Conservation (phyloP, 129 eudicot genomes). For the Lactuca sativa region DNA sequence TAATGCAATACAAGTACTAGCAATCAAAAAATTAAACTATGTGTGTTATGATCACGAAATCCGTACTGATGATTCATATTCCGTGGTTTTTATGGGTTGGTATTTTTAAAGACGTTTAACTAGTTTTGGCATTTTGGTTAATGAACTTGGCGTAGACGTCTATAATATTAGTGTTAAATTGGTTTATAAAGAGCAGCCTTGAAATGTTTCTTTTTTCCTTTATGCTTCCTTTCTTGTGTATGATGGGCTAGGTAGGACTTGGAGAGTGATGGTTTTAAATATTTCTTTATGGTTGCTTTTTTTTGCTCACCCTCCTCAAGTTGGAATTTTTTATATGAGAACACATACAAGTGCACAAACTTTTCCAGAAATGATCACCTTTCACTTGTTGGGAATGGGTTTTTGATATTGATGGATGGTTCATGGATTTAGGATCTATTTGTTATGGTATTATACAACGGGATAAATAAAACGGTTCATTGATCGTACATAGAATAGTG, state of each 20-base stretch:
- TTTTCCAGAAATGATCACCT: slow-evolving; percentile 37
- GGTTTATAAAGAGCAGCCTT: slow-evolving; percentile 25
- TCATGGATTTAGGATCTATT: slow-evolving; percentile 9
- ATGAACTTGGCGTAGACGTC: background rate
- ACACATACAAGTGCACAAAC: slow-evolving; percentile 36
- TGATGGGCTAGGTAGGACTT: slow-evolving; percentile 40
- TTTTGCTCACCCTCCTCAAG: slow-evolving; percentile 40
- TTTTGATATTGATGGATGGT: slow-evolving; percentile 13
- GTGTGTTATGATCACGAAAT: background rate
- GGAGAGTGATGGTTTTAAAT: slow-evolving; percentile 44
- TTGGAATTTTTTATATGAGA: slow-evolving; percentile 30
- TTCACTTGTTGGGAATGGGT: slow-evolving; percentile 28
- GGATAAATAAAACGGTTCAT: background rate
- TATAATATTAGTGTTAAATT: background rate
- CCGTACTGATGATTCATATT: background rate
- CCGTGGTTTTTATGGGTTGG: background rate
- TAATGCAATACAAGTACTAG: background rate
- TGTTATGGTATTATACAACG: background rate
- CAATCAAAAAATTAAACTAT: background rate
- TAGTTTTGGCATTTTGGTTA: slow-evolving; percentile 4
- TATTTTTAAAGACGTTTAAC: background rate
- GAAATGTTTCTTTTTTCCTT: slow-evolving; percentile 17
- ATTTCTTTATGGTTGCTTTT: slow-evolving; percentile 36
- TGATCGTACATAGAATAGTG: background rate
- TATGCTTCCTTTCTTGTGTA: slow-evolving; percentile 30